phyloP scores from a whole-genome alignment of 495 filamentous ascomycete genomes.

The Aspergillus diversus region DNA sequence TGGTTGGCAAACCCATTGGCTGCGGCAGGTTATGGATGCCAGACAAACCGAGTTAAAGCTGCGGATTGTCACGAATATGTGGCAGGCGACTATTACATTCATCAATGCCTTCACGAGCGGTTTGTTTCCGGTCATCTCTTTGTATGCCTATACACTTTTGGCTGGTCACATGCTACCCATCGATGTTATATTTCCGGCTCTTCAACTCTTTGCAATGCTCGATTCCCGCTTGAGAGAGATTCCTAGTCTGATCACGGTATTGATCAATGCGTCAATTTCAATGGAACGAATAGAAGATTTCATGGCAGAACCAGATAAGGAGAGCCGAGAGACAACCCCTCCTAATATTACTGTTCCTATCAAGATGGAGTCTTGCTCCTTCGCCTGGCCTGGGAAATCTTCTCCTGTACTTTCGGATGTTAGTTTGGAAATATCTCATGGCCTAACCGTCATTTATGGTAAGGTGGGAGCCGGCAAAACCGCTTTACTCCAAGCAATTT shows the following conservation, averaged over 20 bases:
- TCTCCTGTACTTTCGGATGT: conserved; percentile 66
- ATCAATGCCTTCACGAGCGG: conserved; percentile 67
- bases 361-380: conserved; percentile 64
- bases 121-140: conserved; percentile 75
- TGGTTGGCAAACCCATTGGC: conserved; percentile 82
- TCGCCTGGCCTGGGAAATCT: conserved; percentile 72
- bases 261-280: conserved; percentile 76
- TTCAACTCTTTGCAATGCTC: conserved; percentile 76
- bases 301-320: conserved; percentile 82
- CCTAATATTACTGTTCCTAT: conserved; percentile 39
- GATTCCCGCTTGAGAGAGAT: conserved; percentile 70
- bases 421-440: conserved; percentile 60
- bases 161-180: conserved; percentile 66
- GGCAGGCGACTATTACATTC: conserved; percentile 59
- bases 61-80: conserved; percentile 66
- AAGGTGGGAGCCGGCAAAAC: conserved; percentile 83
- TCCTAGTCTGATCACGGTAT: conserved; percentile 67
- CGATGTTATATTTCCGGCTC: conserved; percentile 79
- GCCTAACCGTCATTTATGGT: conserved; percentile 69
- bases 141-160: conserved; percentile 75
- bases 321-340: conserved; percentile 40
- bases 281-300: conserved; percentile 80
- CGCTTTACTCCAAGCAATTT: conserved; percentile 73
- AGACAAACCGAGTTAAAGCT: conserved; percentile 68
- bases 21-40: conserved; percentile 69